Evolutionary conservation across 2,329 filamentous ascomycete species (phyloP), one percentile per base, ranked within the genome.

Genomic region (Talaromyces islandicus): DNA sequence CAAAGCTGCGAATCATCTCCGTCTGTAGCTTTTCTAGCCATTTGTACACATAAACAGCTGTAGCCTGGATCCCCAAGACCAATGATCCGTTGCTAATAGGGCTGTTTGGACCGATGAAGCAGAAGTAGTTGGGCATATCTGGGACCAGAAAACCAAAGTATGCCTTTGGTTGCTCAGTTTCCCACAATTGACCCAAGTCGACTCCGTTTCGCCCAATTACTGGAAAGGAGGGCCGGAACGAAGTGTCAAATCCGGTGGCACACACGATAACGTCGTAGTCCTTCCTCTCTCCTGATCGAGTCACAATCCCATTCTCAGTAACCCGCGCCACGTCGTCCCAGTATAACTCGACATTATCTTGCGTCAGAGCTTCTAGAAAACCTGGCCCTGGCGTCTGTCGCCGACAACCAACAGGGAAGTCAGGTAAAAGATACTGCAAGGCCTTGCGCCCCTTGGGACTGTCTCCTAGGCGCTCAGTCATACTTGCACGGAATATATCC

Each of bases 71-170:
- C 1, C 59, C 55, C 9, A 54, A 38, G 5, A 57, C 51, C 14
- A 60, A n/a, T 4, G 54, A 54, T 6, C 43, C 80, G 4, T 78
- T 80, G 1, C 75, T 75, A n/a, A 76, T 70, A 4, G 75, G 76
- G 0, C 73, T 73, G 56, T 70, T 66, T 6, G 67, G 67, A 1
- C 66, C 68, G 19, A 72, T 67, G 50, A 73, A 68, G 11, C 67
- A 71, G 59, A 72, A 73, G 58, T 73, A 81, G 64, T 81, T 81
- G 21, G 80, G 80, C 64, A 80, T 79, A 3, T 75, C 72, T 0
- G 77, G 73, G 4, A 75, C 77, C 0, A 75, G 74, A 14, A 81
- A 64, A 7, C 78, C 78, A 5, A 81, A 66, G 67, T 83, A 83
- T 5, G 72, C 73, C 35, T 73, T 70, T n/a, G 75, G 68, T 21